Evolutionary conservation across 306 rosid species (phyloP).

Genomic region (Malus orientalis): DNA sequence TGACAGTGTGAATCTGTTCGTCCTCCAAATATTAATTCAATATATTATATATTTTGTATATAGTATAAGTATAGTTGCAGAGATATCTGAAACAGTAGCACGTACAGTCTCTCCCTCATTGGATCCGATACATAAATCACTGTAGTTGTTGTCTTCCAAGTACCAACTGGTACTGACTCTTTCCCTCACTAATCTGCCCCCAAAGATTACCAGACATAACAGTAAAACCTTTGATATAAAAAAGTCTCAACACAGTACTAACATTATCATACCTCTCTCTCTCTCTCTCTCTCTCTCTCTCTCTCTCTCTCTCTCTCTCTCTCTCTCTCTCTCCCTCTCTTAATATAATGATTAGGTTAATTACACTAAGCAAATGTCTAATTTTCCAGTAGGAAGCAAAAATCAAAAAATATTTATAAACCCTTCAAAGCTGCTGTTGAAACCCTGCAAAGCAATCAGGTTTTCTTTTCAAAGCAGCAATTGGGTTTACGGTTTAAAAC

Average conservation of each 20-base stretch:
- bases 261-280: background rate
- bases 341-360: background rate
- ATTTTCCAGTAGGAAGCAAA: background rate
- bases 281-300: no score
- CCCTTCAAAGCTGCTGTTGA: background rate
- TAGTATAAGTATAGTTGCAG: background rate
- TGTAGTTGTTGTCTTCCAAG: background rate
- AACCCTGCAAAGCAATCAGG: constrained; percentile 9
- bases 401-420: no score
- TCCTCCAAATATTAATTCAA: background rate
- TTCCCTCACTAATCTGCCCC: background rate
- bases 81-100: constrained; percentile 37
- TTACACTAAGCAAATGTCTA: background rate
- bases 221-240: constrained; percentile 2
- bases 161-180: background rate
- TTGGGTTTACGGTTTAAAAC: constrained; percentile 1
- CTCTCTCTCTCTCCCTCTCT: no score
- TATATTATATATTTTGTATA: background rate
- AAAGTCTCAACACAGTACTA: background rate
- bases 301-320: no score
- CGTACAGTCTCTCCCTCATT: constrained; percentile 25
- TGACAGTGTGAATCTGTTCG: constrained; percentile 27
- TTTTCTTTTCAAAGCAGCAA: background rate
- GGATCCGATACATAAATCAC: constrained; percentile 26
- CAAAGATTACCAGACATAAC: constrained; percentile 37